These are phyloP conservation scores for Malus hybrid DNA, from an alignment of 331 rosid species.

Conservation along the genomic window DNA sequence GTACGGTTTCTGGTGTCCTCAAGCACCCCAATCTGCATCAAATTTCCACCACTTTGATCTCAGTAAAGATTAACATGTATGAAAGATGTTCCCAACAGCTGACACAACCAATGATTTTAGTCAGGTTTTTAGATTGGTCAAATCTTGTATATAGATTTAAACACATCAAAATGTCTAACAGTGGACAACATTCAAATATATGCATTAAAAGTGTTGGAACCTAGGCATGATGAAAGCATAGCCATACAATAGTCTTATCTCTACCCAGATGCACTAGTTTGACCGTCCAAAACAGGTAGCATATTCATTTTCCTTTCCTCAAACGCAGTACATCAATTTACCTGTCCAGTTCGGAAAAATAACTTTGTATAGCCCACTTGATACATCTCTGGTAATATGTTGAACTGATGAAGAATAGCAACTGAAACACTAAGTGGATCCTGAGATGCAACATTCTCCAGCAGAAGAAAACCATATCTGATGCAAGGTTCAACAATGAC, in stretches of 20 bases:
- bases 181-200: no score
- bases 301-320: background rate
- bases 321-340: constrained; percentile 11
- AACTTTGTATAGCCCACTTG: constrained; percentile 99
- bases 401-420: constrained; percentile 95
- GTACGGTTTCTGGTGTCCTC: constrained; percentile 98
- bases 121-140: background rate
- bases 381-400: constrained; percentile 97
- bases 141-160: background rate
- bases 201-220: background rate
- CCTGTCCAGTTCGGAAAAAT: constrained; percentile 99
- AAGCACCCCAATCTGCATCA: constrained; percentile 87
- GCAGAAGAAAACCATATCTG: constrained; percentile 98
- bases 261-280: background rate
- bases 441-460: constrained; percentile 72
- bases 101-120: background rate
- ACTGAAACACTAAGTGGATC: constrained; percentile 96
- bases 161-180: background rate
- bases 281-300: background rate
- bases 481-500: constrained; percentile 14
- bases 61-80: background rate
- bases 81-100: background rate
- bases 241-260: background rate
- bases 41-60: background rate
- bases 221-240: background rate